Evolutionary conservation across 169 alveolate genomes (phyloP), one percentile per base, ranked within the genome.

Genomic region (Cryptosporidium sp.): DNA sequence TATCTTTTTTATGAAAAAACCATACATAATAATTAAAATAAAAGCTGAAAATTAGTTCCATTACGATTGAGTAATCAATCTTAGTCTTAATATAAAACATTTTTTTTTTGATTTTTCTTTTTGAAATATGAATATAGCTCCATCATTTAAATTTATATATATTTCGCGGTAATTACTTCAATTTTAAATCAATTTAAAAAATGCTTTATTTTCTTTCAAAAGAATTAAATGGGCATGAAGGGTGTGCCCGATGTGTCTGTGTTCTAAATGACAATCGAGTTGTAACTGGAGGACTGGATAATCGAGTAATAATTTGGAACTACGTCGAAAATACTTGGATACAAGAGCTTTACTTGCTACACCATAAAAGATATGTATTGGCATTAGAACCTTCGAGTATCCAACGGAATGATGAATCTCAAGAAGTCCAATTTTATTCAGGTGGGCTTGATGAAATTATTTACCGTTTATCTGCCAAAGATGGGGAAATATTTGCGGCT

Each of bases 231-330:
- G 89, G 89, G 5, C 89, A 80, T 41, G 51, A 59, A 62, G 59
- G 59, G 35, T 80, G 80, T 39, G 65, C 62, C 48, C 67, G 89
- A 29, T 80, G 80, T 43, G 50, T 80, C 14, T 80, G 89, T 29
- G 65, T 80, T 23, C 75, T 80, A 14, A 62, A 45, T 12, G 89
- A 80, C 39, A 43, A 59, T 80, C 21, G 80, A 37, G 62, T 80
- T 41, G 89, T 62, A 35, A 80, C 89, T 1, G 89, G 89, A 12
- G 89, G 89, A 23, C 23, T 62, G 14, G 89, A 80, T 18, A 80
- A 80, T 48, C 35, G 62, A 62, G 41, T 80, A 43, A 61, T 61
- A 16, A 80, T 80, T 62, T 80, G 89, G 89, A 80, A 65, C 4
- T 26, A 16, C 6, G 3, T 39, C 6, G 23, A 41, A 14, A 10